Evolutionary conservation across 371 early-diverging fungal genomes (phyloP), one percentile per base, ranked within the genome.

Genomic region (Mortierella sp.): DNA sequence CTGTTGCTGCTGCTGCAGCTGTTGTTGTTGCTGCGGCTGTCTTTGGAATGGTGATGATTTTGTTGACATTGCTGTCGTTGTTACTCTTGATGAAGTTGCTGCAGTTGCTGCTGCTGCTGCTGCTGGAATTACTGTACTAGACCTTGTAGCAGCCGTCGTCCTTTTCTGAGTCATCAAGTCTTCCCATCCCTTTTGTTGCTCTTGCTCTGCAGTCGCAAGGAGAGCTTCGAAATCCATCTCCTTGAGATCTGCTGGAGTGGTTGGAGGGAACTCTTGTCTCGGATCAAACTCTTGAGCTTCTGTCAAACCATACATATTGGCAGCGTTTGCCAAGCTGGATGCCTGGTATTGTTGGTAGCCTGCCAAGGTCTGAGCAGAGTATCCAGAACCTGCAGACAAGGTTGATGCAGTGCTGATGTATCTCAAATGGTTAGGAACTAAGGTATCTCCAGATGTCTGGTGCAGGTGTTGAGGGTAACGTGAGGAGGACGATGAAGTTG

Each of bases 181-280:
- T 20, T 75, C 80, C 65, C 72, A 74, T n/a, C 75, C 75, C 24
- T 68, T 71, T 39, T 59, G 69, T 26, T 80, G 80, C 30, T 80
- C 80, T 39, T 51, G 54, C 28, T 80, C 80, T 0, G 80, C 80
- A 2, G 75, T 67, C 22, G 30, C 64, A 59, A 80, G 26, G 20
- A 80, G 68, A 10, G 75, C 64, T 32, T 75, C 80, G 26, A 80
- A 75, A 64, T 80, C 80, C 80, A 80, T 75, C 9, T 72, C 72
- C 59, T 80, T 72, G 39, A 80, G 62, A 55, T 80, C 80, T 37
- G 68, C 66, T 39, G 80, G 80, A 4, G 80, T 80, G 32, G 72
- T 67, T 10, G 79, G 78, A 8, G 72, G 62, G 54, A 79, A 79
- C 24, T 74, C 80, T 47, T 63, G 24, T 22, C 59, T 62, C 22